Evolutionary conservation across 2,329 filamentous ascomycete species (phyloP).

Genomic region (Corynespora cassiicola): DNA sequence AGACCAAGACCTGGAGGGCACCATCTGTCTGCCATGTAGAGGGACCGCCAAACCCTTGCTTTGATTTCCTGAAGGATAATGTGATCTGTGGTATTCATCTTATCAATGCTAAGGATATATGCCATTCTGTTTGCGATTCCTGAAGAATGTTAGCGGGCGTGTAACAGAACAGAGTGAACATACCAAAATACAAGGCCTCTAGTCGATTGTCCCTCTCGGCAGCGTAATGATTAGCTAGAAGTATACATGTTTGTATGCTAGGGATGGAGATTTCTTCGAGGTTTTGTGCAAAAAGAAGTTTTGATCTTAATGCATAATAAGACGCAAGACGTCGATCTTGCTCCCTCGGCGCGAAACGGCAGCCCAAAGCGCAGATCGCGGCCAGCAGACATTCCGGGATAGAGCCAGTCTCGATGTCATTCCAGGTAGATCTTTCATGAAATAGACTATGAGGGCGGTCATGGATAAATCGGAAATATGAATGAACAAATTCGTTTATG

Average conservation of each 20-base stretch:
- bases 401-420: not conserved
- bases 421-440: conserved; percentile 28
- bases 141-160: not conserved
- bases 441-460: conserved; percentile 44
- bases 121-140: conserved; percentile 16
- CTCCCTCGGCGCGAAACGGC: conserved; percentile 5
- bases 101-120: conserved; percentile 8
- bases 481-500: conserved; percentile 26
- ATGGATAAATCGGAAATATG: conserved; percentile 44
- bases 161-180: not conserved
- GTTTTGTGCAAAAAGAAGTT: conserved; percentile 26
- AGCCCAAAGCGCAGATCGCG: conserved; percentile 7
- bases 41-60: conserved; percentile 47
- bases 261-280: conserved; percentile 45
- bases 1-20: conserved; percentile 45
- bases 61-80: conserved; percentile 47
- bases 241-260: conserved; percentile 49
- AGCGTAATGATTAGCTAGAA: conserved; percentile 44
- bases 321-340: conserved; percentile 19
- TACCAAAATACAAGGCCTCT: conserved; percentile 48
- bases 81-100: conserved; percentile 10
- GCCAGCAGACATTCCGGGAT: conserved; percentile 2
- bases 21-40: conserved; percentile 53
- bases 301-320: conserved; percentile 25
- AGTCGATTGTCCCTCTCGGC: conserved; percentile 44